Percentiles rank a stretch among this genome's conserved stretches.
Conservation (phyloP, 306 rosid genomes). For the Castanospermum australe region DNA sequence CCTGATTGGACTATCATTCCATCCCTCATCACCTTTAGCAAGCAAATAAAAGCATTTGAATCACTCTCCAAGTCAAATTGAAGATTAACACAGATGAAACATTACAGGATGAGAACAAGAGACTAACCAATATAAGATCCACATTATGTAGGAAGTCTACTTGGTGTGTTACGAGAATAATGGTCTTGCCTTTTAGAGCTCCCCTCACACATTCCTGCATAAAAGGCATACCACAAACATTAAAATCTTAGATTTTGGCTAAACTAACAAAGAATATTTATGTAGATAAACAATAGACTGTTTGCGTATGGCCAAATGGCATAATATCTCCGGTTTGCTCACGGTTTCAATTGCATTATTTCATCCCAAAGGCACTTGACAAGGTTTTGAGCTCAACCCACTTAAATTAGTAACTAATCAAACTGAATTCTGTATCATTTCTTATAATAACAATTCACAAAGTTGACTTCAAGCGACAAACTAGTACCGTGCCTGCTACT, state of each 20-base stretch:
- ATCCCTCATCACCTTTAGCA: slow-evolving; percentile 65
- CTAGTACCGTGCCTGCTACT: neutral
- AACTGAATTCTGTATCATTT: neutral
- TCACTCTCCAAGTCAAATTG: neutral
- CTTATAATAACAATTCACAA: neutral
- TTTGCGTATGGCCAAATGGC: neutral
- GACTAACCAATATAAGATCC: slow-evolving; percentile 66
- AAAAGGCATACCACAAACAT: neutral
- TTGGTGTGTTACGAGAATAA: slow-evolving; percentile 86
- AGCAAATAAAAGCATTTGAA: neutral
- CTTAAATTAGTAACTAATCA: neutral
- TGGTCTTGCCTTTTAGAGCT: slow-evolving; percentile 63
- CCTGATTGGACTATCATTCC: slow-evolving; percentile 76
- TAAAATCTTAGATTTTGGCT: neutral
- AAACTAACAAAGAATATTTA: neutral
- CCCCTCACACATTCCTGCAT: slow-evolving; percentile 80
- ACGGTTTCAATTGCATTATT: neutral
- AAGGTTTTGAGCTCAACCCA: neutral
- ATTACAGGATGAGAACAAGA: neutral
- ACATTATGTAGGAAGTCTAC: slow-evolving; percentile 83
- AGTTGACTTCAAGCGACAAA: neutral
- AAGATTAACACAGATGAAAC: neutral
- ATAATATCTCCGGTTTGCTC: neutral
- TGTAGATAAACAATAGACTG: neutral
- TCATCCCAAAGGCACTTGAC: neutral